Evolutionary conservation across 306 rosid species (phyloP), one percentile per base, ranked within the genome.

Genomic region (Hippophae gyantsensis): DNA sequence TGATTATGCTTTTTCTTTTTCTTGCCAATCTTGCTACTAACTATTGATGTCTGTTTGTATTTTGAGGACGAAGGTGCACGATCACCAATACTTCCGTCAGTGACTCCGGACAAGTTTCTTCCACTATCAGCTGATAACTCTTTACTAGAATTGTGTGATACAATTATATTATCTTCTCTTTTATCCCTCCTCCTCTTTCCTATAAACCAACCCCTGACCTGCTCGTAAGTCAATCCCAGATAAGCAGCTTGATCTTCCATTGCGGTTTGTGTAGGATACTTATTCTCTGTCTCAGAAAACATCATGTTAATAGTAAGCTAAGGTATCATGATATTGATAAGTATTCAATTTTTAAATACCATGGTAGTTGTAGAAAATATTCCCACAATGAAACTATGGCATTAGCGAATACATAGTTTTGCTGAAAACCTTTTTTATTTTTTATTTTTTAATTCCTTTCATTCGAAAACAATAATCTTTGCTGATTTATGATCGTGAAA

Each of bases 181-280:
- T 70, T 82, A 48, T 72, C 80, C 69, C 71, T 81, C 74, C 86
- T 72, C 76, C 89, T 80, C 68, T 73, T 75, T 75, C 77, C 81
- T 38, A 75, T 68, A 75, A 80, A 83, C 89, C 89, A 83, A 26
- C 76, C 75, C 26, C 61, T 75, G 60, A 83, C 75, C 73, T 83
- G 86, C 80, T 75, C 80, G 77, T 58, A 67, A 25, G 79, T 77
- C 80, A 83, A 80, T 54, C 81, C 82, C 58, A 80, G 72, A 60
- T 72, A 42, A 10, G 72, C 44, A 0, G 82, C 86, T 71, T 66
- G 63, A 62, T 69, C 69, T 67, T 82, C 76, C 75, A 85, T 70
- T 5, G 63, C 64, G 14, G n/a, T 63, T 65, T 56, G 72, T 1
- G 74, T 52, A 48, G 87, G 80, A 64, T 68, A 81, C 48, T 64